A percentile compares a stretch with the other conserved stretches of the same genome.
Conservation (phyloP, 106 monocot species). For the Triglochin maritima region DNA sequence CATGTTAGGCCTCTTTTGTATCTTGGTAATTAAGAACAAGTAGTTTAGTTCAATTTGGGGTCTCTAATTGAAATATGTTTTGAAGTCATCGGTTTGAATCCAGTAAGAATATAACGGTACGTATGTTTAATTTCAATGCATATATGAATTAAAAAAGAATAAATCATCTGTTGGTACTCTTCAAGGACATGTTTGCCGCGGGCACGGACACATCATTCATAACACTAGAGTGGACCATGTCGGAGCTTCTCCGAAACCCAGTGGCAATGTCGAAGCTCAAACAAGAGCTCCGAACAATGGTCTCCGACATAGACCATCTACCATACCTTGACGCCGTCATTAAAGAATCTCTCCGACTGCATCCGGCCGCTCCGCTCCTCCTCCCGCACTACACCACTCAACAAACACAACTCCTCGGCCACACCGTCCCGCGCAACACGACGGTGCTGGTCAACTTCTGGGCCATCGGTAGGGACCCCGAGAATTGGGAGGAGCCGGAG, state of each 20-base stretch:
- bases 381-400: neutral
- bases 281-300: neutral
- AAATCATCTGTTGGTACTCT: neutral
- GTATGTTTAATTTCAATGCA: neutral
- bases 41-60: neutral
- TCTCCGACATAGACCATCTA: neutral
- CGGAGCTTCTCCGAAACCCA: slow-evolving; percentile 3
- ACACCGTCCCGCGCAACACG: neutral
- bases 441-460: slow-evolving; percentile 3
- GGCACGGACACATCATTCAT: slow-evolving; percentile 6
- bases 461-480: slow-evolving; percentile 2
- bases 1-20: too few species aligned
- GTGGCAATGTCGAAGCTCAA: neutral
- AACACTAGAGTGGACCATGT: slow-evolving; percentile 5
- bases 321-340: neutral
- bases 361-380: neutral
- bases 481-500: neutral
- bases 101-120: slow-evolving; percentile 9
- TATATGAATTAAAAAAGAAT: neutral
- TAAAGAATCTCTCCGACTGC: neutral
- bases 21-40: slow-evolving; percentile 5
- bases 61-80: neutral
- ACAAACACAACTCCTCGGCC: neutral
- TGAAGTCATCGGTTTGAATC: neutral
- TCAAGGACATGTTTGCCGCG: slow-evolving; percentile 3